phyloP scores from a whole-genome alignment of 805 yeast genomes.

The Metschnikowia dekortorum region DNA sequence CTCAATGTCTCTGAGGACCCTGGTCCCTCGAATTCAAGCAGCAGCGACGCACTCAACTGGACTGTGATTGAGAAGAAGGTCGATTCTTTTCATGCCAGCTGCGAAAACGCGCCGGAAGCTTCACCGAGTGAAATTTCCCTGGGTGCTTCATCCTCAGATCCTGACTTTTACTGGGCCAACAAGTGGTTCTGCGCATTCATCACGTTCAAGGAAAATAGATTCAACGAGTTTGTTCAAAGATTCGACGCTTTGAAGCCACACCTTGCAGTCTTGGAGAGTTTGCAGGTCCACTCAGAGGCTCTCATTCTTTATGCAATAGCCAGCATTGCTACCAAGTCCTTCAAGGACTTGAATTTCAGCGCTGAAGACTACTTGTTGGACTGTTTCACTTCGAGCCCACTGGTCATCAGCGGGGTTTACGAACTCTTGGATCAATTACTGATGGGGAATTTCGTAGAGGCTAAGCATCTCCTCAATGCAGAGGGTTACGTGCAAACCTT shows the following conservation, averaged over 20 bases:
- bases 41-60: constrained; percentile 7
- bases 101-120: constrained; percentile 14
- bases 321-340: constrained; percentile 26
- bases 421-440: constrained; percentile 20
- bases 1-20: not conserved
- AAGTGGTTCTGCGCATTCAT: constrained; percentile 21
- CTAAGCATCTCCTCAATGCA: constrained; percentile 8
- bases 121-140: constrained; percentile 4
- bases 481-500: not conserved
- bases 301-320: constrained; percentile 23
- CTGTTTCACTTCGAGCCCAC: constrained; percentile 11
- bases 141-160: constrained; percentile 14
- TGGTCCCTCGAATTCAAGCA: not conserved
- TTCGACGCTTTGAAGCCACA: constrained; percentile 16
- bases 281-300: constrained; percentile 12
- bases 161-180: constrained; percentile 19
- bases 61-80: constrained; percentile 20
- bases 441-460: constrained; percentile 17
- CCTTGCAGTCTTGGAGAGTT: not conserved
- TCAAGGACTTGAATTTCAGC: constrained; percentile 19
- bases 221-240: constrained; percentile 22
- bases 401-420: constrained; percentile 5
- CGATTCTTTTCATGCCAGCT: constrained; percentile 20
- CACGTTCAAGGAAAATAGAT: constrained; percentile 24
- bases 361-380: constrained; percentile 19